phyloP scores from a whole-genome alignment of 2,329 filamentous ascomycete species.

The Sporothrix globosa region DNA sequence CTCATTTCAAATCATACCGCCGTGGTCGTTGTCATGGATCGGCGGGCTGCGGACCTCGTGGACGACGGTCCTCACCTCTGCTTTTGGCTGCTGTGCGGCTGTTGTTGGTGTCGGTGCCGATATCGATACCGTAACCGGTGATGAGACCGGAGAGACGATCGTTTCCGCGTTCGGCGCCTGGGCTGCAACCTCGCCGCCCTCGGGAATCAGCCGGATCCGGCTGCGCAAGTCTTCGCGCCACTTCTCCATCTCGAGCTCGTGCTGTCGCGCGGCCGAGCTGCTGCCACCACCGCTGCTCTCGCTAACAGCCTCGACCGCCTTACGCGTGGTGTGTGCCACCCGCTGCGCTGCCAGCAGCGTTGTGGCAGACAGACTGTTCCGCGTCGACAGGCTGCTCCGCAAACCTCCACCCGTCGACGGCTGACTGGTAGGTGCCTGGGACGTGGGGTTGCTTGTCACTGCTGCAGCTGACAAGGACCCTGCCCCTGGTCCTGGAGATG shows the following conservation, averaged over 20 bases:
- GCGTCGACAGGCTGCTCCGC: constrained; percentile 4
- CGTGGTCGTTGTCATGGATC: background rate
- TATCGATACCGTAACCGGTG: background rate
- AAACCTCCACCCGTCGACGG: background rate
- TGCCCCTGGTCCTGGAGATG: background rate
- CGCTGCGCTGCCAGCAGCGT: constrained; percentile 31
- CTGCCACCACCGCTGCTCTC: constrained; percentile 19
- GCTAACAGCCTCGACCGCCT: constrained; percentile 25
- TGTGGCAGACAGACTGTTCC: constrained; percentile 27
- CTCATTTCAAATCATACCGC: constrained; percentile 23
- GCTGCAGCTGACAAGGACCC: background rate
- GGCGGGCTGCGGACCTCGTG: background rate
- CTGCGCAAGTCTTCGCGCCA: constrained; percentile 45
- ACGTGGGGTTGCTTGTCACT: background rate
- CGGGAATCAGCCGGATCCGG: constrained; percentile 45
- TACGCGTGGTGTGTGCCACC: constrained; percentile 32
- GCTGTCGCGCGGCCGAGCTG: constrained; percentile 31
- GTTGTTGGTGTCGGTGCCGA: background rate
- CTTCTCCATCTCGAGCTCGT: constrained; percentile 44
- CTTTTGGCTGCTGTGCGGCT: background rate
- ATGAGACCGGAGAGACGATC: background rate
- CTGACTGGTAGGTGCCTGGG: background rate
- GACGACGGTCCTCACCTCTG: background rate
- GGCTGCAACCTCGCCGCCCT: constrained; percentile 31
- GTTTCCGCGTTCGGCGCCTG: background rate